Evolutionary conservation across 345 rosid species (phyloP).

Genomic region (Eucalyptus regnans): DNA sequence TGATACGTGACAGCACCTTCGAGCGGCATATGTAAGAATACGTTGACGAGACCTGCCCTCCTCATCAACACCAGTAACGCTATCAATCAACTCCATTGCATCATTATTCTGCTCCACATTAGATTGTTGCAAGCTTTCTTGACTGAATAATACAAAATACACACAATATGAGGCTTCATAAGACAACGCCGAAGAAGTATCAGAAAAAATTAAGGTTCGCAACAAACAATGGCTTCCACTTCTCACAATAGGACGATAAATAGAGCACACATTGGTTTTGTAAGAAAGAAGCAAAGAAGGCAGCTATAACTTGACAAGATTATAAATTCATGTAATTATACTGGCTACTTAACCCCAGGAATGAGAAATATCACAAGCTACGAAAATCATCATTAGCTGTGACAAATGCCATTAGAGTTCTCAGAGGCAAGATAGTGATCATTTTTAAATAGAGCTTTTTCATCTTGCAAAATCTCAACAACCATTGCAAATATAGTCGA

Average conservation of each 20-base stretch:
- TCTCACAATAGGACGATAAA: background rate
- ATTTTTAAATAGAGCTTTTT: background rate
- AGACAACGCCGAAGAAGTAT: background rate
- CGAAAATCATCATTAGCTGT: background rate
- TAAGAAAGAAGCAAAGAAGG: background rate
- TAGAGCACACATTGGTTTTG: background rate
- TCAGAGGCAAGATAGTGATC: background rate
- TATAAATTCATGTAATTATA: background rate
- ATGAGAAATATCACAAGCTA: background rate
- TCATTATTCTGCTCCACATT: slow-evolving; percentile 49
- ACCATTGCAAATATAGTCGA: background rate
- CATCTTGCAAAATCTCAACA: background rate
- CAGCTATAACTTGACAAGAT: background rate
- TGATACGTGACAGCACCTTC: slow-evolving; percentile 31
- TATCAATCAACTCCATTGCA: slow-evolving; percentile 81
- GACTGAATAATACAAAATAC: slow-evolving; percentile 27
- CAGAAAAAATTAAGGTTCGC: background rate
- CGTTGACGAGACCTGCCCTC: slow-evolving; percentile 98
- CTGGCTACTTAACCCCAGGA: background rate
- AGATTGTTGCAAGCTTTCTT: slow-evolving; percentile 40
- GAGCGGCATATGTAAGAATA: slow-evolving; percentile 94
- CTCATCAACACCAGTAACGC: slow-evolving; percentile 77
- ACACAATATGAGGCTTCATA: background rate
- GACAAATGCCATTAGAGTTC: background rate
- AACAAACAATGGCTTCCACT: background rate